These are phyloP conservation scores for Diaporthe batatas DNA, from an alignment of 2,329 filamentous ascomycete species.

Conservation along the genomic window DNA sequence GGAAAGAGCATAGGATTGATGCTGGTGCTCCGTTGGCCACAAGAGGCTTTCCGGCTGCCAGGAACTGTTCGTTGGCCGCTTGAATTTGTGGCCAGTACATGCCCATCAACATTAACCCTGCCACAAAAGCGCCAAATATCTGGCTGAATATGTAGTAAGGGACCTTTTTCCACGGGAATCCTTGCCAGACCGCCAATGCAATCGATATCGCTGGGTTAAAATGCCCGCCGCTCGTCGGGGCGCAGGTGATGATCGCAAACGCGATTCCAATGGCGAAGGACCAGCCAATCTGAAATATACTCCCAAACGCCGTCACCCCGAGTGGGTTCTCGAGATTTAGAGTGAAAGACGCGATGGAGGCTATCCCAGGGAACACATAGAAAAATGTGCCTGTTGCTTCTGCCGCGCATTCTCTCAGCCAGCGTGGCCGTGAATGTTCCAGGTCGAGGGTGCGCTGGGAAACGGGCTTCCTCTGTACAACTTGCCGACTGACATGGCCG, in stretches of 20 bases:
- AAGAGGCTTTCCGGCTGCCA: constrained; percentile 51
- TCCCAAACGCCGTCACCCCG: constrained; percentile 54
- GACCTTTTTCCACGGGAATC: constrained; percentile 70
- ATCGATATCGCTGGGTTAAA: constrained; percentile 67
- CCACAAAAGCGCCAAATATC: constrained; percentile 68
- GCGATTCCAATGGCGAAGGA: constrained; percentile 70
- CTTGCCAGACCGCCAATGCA: constrained; percentile 64
- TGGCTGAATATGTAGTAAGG: constrained; percentile 69
- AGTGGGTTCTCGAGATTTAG: constrained; percentile 58
- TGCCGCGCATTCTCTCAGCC: constrained; percentile 67
- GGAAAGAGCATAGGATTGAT: constrained; percentile 68
- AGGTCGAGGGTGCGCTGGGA: constrained; percentile 68
- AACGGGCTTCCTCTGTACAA: constrained; percentile 63
- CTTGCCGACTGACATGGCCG: constrained; percentile 62
- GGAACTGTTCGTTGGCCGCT: constrained; percentile 51
- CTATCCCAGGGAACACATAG: constrained; percentile 67
- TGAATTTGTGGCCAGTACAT: constrained; percentile 66
- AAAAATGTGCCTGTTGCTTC: constrained; percentile 71
- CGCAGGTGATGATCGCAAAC: constrained; percentile 70
- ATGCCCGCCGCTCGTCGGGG: constrained; percentile 66
- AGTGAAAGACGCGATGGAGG: constrained; percentile 65
- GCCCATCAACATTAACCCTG: constrained; percentile 66
- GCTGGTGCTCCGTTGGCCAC: constrained; percentile 62
- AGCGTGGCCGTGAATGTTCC: constrained; percentile 65
- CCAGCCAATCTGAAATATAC: constrained; percentile 67